phyloP scores from a whole-genome alignment of 2,329 filamentous ascomycete genomes.

The Fusarium nurragi region DNA sequence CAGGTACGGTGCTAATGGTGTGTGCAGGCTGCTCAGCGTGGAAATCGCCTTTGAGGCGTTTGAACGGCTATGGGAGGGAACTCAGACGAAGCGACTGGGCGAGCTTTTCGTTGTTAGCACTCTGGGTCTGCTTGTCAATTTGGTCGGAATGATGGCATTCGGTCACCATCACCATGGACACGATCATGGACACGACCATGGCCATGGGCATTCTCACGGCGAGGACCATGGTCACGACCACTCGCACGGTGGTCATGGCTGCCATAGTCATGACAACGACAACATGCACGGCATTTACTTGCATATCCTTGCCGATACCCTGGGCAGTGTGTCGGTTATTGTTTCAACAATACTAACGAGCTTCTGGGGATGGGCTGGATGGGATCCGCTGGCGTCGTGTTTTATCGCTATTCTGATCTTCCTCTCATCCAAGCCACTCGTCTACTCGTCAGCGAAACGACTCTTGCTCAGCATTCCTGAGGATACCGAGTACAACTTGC shows the following conservation, averaged over 20 bases:
- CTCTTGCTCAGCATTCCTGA: slow-evolving; percentile 86
- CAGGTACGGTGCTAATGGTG: slow-evolving; percentile 19
- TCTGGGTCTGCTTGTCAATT: slow-evolving; percentile 86
- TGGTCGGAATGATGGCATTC: slow-evolving; percentile 91
- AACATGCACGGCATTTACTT: slow-evolving; percentile 99
- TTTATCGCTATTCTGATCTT: slow-evolving; percentile 94
- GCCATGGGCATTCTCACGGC: slow-evolving; percentile 34
- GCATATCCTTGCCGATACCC: slow-evolving; percentile 92
- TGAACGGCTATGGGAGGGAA: slow-evolving; percentile 84
- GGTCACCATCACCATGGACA: slow-evolving; percentile 70
- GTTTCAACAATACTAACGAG: slow-evolving; percentile 89
- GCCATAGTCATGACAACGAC: slow-evolving; percentile 79
- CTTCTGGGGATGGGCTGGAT: slow-evolving; percentile 88
- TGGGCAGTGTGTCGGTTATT: slow-evolving; percentile 94
- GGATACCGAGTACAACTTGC: slow-evolving; percentile 85
- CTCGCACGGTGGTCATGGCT: slow-evolving; percentile 51
- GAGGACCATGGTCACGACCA: slow-evolving; percentile 53
- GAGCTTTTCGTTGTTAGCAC: slow-evolving; percentile 91
- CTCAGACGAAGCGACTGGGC: slow-evolving; percentile 81
- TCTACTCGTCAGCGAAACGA: slow-evolving; percentile 83
- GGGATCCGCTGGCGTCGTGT: slow-evolving; percentile 93
- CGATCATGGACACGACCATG: slow-evolving; percentile 53
- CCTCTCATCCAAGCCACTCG: slow-evolving; percentile 87
- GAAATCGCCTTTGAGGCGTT: slow-evolving; percentile 97
- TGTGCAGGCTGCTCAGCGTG: slow-evolving; percentile 81